Percentiles rank a stretch among this genome's conserved stretches.
Evolutionary conservation across 345 rosid species (phyloP).

Genomic region (Balakata baccata): DNA sequence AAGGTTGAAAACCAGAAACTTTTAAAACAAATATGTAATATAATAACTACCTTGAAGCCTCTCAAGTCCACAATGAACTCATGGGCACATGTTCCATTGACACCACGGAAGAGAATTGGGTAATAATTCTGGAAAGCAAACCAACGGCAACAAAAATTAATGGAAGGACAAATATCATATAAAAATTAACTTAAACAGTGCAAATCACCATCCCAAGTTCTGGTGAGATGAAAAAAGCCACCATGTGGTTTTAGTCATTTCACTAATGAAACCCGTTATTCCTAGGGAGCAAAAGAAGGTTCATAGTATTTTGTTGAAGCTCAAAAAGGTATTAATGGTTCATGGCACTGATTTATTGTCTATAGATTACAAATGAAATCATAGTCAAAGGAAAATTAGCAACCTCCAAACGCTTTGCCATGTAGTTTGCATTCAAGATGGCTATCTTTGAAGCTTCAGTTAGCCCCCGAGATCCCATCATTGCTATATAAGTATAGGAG

Average conservation of each 20-base stretch:
- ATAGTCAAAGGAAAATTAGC: conserved; percentile 17
- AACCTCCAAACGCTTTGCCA: conserved; percentile 99
- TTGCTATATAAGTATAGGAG: conserved; percentile 86
- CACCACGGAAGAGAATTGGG: conserved; percentile 93
- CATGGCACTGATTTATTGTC: not conserved
- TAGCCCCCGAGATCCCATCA: conserved; percentile 98
- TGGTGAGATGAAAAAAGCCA: too few relatives aligned
- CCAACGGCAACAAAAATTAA: conserved; percentile 1
- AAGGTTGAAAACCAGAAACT: conserved; percentile 5
- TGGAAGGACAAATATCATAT: not conserved
- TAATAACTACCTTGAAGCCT: conserved; percentile 68
- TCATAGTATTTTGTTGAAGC: not conserved
- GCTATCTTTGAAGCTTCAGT: conserved; percentile 96
- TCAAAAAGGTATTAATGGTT: not conserved
- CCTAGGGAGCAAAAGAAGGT: not conserved
- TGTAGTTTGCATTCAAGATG: conserved; percentile 95
- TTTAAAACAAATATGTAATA: not conserved
- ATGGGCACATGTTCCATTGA: conserved; percentile 91
- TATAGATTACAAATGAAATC: conserved; percentile 4
- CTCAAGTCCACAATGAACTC: conserved; percentile 93
- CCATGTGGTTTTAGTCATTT: not conserved
- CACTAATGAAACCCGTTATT: not conserved
- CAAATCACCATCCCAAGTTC: too few relatives aligned
- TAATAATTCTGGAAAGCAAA: conserved; percentile 55
- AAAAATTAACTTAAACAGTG: not conserved